These are phyloP conservation scores for Saccharomyces hybrid DNA, from an alignment of 1,139 yeast species.

Conservation along the genomic window DNA sequence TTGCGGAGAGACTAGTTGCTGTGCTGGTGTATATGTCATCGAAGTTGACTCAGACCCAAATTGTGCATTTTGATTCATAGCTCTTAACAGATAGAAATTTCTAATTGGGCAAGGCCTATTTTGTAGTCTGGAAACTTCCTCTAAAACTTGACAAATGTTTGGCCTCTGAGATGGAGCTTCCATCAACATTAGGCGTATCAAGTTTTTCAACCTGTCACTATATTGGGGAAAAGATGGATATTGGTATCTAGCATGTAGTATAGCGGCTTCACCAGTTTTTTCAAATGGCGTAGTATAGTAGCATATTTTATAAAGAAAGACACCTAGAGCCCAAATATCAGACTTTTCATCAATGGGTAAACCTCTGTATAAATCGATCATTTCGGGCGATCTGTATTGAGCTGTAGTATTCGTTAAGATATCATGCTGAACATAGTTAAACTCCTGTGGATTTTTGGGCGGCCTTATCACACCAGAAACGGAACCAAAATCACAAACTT, in stretches of 20 bases:
- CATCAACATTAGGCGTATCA: slow-evolving; percentile 57
- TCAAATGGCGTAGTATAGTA: slow-evolving; percentile 78
- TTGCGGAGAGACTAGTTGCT: not conserved
- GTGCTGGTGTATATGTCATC: not conserved
- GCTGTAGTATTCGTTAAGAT: slow-evolving; percentile 72
- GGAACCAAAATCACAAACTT: slow-evolving; percentile 77
- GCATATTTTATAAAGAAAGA: slow-evolving; percentile 65
- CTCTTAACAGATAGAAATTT: slow-evolving; percentile 30
- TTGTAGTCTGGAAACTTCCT: slow-evolving; percentile 59
- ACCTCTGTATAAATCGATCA: slow-evolving; percentile 64
- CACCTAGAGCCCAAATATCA: slow-evolving; percentile 80
- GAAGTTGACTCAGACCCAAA: not conserved
- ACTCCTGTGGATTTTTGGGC: slow-evolving; percentile 44
- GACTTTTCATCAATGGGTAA: slow-evolving; percentile 66
- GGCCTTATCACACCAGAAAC: slow-evolving; percentile 56
- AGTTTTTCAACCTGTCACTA: slow-evolving; percentile 46
- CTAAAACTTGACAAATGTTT: slow-evolving; percentile 58
- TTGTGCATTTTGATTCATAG: slow-evolving; percentile 10
- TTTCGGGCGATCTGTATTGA: slow-evolving; percentile 74
- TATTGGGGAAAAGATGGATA: slow-evolving; percentile 45
- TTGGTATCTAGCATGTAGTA: slow-evolving; percentile 57
- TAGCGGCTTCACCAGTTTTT: slow-evolving; percentile 62
- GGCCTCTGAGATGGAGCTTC: slow-evolving; percentile 70
- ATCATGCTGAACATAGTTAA: slow-evolving; percentile 54
- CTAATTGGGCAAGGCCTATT: slow-evolving; percentile 43